These are phyloP conservation scores for Daldinia concentrica DNA, from an alignment of 495 filamentous ascomycete species.

Conservation along the genomic window DNA sequence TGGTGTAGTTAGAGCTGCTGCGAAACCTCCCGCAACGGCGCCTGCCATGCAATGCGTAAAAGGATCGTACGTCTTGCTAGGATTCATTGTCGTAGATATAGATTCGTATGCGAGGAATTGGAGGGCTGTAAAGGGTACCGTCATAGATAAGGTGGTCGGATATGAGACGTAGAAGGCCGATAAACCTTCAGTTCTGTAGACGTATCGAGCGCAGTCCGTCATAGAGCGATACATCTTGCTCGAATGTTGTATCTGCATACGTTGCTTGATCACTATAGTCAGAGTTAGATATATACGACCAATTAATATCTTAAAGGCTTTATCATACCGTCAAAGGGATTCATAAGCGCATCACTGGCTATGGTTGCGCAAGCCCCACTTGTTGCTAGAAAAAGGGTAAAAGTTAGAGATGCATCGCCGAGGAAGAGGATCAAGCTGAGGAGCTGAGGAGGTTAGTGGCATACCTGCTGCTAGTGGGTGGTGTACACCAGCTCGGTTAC, in stretches of 20 bases:
- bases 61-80: slow-evolving; percentile 83
- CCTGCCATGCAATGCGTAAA: slow-evolving; percentile 91
- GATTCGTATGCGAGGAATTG: slow-evolving; percentile 98
- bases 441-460: slow-evolving; percentile 33
- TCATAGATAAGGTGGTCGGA: slow-evolving; percentile 98
- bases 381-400: slow-evolving; percentile 65
- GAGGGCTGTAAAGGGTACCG: slow-evolving; percentile 93
- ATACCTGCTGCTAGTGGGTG: slow-evolving; percentile 92
- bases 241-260: slow-evolving; percentile 98
- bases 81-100: slow-evolving; percentile 92
- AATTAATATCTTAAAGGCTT: background rate
- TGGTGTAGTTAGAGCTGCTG: slow-evolving; percentile 91
- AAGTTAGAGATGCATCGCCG: slow-evolving; percentile 10
- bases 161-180: slow-evolving; percentile 98
- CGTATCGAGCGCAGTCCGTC: slow-evolving; percentile 80
- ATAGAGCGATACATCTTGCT: slow-evolving; percentile 81
- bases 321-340: slow-evolving; percentile 91
- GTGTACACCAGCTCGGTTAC: slow-evolving; percentile 86
- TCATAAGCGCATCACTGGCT: slow-evolving; percentile 98
- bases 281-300: slow-evolving; percentile 30
- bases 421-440: slow-evolving; percentile 15
- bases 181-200: slow-evolving; percentile 88
- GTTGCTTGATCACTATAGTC: slow-evolving; percentile 90
- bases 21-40: slow-evolving; percentile 90
- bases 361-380: slow-evolving; percentile 96